These are phyloP conservation scores for Eudorina sp. DNA, from an alignment of 139 green algal species.

Conservation along the genomic window DNA sequence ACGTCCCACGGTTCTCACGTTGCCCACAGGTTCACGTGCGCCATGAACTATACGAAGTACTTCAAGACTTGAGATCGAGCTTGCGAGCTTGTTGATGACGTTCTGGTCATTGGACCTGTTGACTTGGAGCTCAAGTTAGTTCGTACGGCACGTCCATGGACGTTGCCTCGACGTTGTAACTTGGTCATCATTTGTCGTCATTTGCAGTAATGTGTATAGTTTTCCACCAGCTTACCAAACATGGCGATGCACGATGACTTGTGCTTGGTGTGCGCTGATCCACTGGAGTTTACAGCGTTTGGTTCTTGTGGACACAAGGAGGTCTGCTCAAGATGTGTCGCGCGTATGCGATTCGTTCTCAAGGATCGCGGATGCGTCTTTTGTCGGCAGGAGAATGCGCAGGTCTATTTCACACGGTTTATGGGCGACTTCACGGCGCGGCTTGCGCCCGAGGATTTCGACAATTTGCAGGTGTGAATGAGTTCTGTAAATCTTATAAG, in stretches of 20 bases:
- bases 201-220: background rate
- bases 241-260: constrained; percentile 63
- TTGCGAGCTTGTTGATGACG: too few relatives aligned
- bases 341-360: constrained; percentile 87
- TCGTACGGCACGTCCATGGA: too few relatives aligned
- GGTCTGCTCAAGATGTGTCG: constrained; percentile 79
- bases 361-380: constrained; percentile 89
- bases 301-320: constrained; percentile 92
- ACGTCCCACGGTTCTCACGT: too few relatives aligned
- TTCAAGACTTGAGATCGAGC: constrained; percentile 36
- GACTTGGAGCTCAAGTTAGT: too few relatives aligned
- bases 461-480: constrained; percentile 72
- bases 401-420: constrained; percentile 84
- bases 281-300: constrained; percentile 85
- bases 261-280: constrained; percentile 92
- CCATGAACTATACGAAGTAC: constrained; percentile 54
- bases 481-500: background rate
- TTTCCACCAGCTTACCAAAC: background rate
- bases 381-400: constrained; percentile 77
- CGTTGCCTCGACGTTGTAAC: too few relatives aligned
- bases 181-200: too few relatives aligned
- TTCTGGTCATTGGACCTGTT: too few relatives aligned
- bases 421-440: constrained; percentile 83
- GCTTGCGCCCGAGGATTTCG: constrained; percentile 71
- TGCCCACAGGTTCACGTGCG: background rate